Percentiles rank a stretch among this genome's conserved stretches.
phyloP scores from a whole-genome alignment of 2,329 filamentous ascomycete genomes.

The Diplodia seriata region DNA sequence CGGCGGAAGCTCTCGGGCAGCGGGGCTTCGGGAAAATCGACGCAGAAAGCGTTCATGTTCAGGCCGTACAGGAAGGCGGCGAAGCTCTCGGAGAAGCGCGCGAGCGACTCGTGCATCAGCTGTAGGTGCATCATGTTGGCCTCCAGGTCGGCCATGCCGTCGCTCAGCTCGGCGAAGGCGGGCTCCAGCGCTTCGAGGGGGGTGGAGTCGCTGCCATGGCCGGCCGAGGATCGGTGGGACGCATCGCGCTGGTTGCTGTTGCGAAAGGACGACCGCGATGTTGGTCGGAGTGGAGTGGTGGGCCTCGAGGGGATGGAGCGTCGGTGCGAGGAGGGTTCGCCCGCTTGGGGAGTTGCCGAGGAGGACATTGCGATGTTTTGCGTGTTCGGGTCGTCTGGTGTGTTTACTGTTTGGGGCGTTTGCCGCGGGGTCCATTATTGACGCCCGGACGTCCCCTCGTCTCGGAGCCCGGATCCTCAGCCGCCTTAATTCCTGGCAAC shows the following conservation, averaged over 20 bases:
- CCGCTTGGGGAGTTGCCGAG: constrained; percentile 36
- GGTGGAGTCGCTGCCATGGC: constrained; percentile 58
- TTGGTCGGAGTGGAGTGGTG: constrained; percentile 89
- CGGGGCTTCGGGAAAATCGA: constrained; percentile 95
- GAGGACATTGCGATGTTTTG: constrained; percentile 33
- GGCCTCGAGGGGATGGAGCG: constrained; percentile 73
- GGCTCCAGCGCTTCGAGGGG: constrained; percentile 86
- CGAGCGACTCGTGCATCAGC: constrained; percentile 92
- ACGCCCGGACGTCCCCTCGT: constrained; percentile 8
- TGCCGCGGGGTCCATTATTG: not conserved
- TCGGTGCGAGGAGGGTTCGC: constrained; percentile 20
- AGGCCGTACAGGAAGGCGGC: constrained; percentile 93
- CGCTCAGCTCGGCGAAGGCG: constrained; percentile 89
- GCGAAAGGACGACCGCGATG: constrained; percentile 86
- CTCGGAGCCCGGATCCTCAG: constrained; percentile 18
- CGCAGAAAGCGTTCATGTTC: constrained; percentile 99
- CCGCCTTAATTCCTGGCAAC: constrained; percentile 9
- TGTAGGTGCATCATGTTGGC: constrained; percentile 98
- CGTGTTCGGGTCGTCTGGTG: not conserved
- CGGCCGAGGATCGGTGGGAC: constrained; percentile 46
- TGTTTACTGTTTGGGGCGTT: not conserved
- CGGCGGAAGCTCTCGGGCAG: constrained; percentile 81
- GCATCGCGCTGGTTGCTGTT: constrained; percentile 53
- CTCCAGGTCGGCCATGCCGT: constrained; percentile 94
- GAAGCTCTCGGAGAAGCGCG: constrained; percentile 94